Conservation (phyloP, 2,329 filamentous ascomycete genomes). For the Neopestalotiopsis sp. region DNA sequence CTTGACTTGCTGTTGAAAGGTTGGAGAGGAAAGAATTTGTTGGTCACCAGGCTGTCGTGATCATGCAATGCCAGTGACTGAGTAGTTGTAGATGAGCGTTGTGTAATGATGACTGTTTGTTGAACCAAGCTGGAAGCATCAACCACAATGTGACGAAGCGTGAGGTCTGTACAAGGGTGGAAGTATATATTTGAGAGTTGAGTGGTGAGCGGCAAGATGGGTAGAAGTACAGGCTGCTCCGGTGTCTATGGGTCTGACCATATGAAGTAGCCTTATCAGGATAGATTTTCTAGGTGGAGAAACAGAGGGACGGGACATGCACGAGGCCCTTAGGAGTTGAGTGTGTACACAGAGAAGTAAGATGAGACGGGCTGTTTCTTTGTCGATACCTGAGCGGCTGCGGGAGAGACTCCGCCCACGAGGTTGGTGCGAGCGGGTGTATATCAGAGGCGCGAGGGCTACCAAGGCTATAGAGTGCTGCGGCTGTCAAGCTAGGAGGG, state of each 20-base stretch:
- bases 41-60: not conserved
- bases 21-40: not conserved
- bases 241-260: conserved; percentile 27
- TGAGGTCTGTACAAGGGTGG: conserved; percentile 36
- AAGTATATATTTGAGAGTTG: conserved; percentile 23
- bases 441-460: conserved; percentile 24
- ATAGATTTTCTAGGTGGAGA: conserved; percentile 25
- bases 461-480: conserved; percentile 13
- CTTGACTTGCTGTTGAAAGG: not conserved
- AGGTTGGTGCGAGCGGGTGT: conserved; percentile 28
- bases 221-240: conserved; percentile 23
- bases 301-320: conserved; percentile 22
- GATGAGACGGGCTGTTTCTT: conserved; percentile 36
- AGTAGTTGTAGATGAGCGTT: not conserved
- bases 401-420: conserved; percentile 31
- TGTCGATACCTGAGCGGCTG: conserved; percentile 29
- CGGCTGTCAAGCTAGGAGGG: conserved; percentile 27
- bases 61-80: not conserved
- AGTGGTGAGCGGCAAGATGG: conserved; percentile 18
- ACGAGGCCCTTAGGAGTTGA: conserved; percentile 32
- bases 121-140: conserved; percentile 3
- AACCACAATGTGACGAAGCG: conserved; percentile 22
- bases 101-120: conserved; percentile 16
- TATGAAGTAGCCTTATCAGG: conserved; percentile 22
- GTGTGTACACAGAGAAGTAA: conserved; percentile 20